These are phyloP conservation scores for Coleophoma crateriformis DNA, from an alignment of 2,329 filamentous ascomycete genomes.

Conservation along the genomic window DNA sequence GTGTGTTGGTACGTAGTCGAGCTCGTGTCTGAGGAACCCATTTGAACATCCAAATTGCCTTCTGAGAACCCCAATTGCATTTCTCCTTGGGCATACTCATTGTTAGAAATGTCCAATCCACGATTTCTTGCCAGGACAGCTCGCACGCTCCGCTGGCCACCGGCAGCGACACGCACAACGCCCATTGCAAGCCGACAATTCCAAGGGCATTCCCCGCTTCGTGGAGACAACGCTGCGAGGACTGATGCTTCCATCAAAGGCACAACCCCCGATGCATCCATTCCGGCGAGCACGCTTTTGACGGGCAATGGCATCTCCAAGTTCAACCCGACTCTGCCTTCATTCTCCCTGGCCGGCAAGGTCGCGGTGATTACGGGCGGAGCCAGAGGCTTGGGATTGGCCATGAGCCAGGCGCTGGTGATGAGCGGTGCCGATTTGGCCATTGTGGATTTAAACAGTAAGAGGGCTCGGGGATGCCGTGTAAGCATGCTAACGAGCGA, in stretches of 20 bases:
- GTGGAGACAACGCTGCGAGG: not conserved
- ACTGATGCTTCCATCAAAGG: not conserved
- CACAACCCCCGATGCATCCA: conserved; percentile 31
- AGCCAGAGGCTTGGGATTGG: conserved; percentile 76
- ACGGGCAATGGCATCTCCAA: conserved; percentile 72
- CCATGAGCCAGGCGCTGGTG: conserved; percentile 85
- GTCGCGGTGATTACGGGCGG: conserved; percentile 82
- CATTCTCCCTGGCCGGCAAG: conserved; percentile 77
- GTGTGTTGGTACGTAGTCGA: not conserved
- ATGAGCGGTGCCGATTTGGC: conserved; percentile 81
- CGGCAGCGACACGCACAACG: not conserved
- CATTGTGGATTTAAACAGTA: conserved; percentile 86
- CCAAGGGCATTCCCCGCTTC: not conserved
- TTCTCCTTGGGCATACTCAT: not conserved
- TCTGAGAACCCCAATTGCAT: too few relatives aligned
- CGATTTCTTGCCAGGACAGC: not conserved
- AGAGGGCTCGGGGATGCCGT: conserved; percentile 25
- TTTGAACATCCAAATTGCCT: too few relatives aligned
- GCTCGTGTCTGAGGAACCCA: too few relatives aligned
- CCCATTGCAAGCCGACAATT: not conserved
- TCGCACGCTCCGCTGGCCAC: not conserved
- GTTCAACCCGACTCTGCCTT: conserved; percentile 76
- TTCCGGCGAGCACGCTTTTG: conserved; percentile 64
- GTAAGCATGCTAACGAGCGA: not conserved
- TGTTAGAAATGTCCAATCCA: not conserved